These are phyloP conservation scores for Lipomyces sp. DNA, from an alignment of 805 yeast genomes.

Conservation along the genomic window DNA sequence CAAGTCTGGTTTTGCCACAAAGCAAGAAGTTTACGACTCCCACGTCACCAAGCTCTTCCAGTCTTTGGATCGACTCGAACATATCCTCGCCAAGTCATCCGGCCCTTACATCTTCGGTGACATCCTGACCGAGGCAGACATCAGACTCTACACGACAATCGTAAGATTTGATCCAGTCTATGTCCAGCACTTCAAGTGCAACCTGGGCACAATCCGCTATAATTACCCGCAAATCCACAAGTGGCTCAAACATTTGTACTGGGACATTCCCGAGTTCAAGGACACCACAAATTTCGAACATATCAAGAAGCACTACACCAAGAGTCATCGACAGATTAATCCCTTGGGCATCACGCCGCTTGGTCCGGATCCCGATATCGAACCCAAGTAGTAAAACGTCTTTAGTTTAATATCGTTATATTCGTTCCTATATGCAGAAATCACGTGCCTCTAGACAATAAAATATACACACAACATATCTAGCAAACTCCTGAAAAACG, in stretches of 20 bases:
- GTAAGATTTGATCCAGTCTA: conserved; percentile 91
- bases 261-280: conserved; percentile 74
- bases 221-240: conserved; percentile 78
- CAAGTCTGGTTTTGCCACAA: conserved; percentile 86
- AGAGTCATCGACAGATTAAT: conserved; percentile 78
- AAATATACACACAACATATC: no score
- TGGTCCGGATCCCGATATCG: conserved; percentile 84
- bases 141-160: conserved; percentile 84
- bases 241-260: conserved; percentile 84
- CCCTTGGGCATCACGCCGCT: conserved; percentile 83
- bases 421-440: no score
- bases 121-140: conserved; percentile 84
- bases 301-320: conserved; percentile 88
- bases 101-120: conserved; percentile 62
- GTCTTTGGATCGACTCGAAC: conserved; percentile 72
- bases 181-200: conserved; percentile 94
- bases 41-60: conserved; percentile 67
- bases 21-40: conserved; percentile 77
- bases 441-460: no score
- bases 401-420: no score
- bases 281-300: conserved; percentile 86
- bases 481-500: conserved; percentile 2
- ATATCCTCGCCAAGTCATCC: conserved; percentile 52
- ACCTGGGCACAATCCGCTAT: conserved; percentile 74
- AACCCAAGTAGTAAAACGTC: conserved; percentile 46